phyloP scores from a whole-genome alignment of 23 red algal species.

The Gracilaria domingensis region DNA sequence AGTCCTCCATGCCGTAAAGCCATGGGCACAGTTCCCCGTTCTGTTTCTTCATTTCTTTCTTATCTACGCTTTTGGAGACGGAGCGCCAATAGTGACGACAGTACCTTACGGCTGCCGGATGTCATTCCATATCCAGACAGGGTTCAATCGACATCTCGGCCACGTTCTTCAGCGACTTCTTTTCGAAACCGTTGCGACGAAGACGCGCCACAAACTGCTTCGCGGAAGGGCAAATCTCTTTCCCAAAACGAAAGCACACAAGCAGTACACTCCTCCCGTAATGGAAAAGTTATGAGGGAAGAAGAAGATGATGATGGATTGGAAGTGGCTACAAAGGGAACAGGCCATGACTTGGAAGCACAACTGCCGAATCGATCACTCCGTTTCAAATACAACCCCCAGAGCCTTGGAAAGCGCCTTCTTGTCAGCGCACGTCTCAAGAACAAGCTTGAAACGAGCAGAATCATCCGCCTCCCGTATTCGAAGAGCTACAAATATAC shows the following conservation, averaged over 20 bases:
- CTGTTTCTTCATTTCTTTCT: neutral
- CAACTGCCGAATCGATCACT: slow-evolving; percentile 15
- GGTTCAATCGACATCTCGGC: neutral
- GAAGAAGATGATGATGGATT: neutral
- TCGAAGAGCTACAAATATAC: slow-evolving; percentile 43
- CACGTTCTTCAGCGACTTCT: neutral
- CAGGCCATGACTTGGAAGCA: slow-evolving; percentile 9
- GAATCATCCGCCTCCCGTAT: slow-evolving; percentile 61
- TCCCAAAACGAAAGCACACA: no score
- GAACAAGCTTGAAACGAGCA: slow-evolving; percentile 65
- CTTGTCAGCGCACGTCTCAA: slow-evolving; percentile 54
- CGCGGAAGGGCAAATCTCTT: neutral
- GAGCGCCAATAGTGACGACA: neutral
- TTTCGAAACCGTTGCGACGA: neutral
- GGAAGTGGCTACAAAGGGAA: neutral
- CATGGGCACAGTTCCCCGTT: neutral
- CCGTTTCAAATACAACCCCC: slow-evolving; percentile 43
- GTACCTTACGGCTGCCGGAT: neutral
- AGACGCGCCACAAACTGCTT: neutral
- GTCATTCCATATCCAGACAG: slow-evolving; percentile 21
- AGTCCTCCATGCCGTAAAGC: neutral
- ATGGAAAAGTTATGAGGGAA: neutral
- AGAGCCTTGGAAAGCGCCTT: slow-evolving; percentile 32
- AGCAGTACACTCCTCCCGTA: neutral
- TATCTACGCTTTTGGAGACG: neutral